A percentile compares a stretch with the other conserved stretches of the same genome.
Evolutionary conservation across 345 rosid genomes (phyloP).

Genomic region (Balakata baccata): DNA sequence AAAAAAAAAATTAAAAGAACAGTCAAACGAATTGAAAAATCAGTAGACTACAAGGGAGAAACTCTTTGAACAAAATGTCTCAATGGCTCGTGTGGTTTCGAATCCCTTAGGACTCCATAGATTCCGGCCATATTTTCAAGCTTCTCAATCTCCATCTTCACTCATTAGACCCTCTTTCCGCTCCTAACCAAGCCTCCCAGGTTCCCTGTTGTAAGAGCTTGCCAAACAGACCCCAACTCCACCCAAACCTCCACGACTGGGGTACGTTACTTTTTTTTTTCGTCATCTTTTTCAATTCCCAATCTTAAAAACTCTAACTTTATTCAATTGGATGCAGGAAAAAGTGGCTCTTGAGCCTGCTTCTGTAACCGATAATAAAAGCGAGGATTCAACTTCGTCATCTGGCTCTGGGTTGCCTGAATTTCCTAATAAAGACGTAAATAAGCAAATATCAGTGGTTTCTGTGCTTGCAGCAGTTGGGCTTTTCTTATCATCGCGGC

Average conservation of each 20-base stretch:
- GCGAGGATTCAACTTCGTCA: conserved; percentile 23
- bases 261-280: not conserved
- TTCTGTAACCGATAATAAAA: too few relatives aligned
- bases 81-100: conserved; percentile 40
- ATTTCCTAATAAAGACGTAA: conserved; percentile 58
- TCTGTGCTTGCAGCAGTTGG: conserved; percentile 55
- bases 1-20: too few relatives aligned
- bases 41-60: not conserved
- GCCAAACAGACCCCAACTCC: conserved; percentile 40
- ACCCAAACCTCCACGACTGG: conserved; percentile 25
- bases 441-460: conserved; percentile 49
- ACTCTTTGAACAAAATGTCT: not conserved
- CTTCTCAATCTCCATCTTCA: conserved; percentile 1
- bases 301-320: not conserved
- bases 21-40: not conserved
- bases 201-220: conserved; percentile 31
- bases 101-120: conserved; percentile 39
- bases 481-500: conserved; percentile 53
- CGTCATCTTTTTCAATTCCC: not conserved
- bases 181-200: conserved; percentile 7
- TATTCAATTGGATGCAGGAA: conserved; percentile 39
- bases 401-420: conserved; percentile 44
- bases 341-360: conserved; percentile 34
- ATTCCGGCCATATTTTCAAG: conserved; percentile 31
- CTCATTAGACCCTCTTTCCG: conserved; percentile 15